Base-by-base conservation (phyloP, 228 moss, liverwort and hornwort genomes). In the Sphagnum fallax region DNA sequence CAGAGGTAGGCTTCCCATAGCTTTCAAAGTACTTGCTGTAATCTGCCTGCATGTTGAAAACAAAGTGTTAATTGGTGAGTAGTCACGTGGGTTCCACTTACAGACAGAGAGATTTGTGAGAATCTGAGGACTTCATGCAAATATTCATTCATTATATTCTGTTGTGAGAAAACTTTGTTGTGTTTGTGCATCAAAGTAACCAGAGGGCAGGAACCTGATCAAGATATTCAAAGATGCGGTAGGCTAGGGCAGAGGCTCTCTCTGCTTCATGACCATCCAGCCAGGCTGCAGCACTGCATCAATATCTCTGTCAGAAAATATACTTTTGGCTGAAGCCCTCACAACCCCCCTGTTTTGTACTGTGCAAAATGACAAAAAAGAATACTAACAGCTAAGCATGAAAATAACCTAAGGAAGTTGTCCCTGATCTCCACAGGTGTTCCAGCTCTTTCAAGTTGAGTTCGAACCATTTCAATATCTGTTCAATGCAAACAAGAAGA, bases 21-120 rank as follows among this genome's bases (percentile, higher is more conserved):
- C 91, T 88, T 74, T 98, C 92, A 47, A 98, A 98, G 57, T 98
- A 98, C 51, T 77, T 94, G 75, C 85, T 93, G 65, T 81, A 90
- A 73, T 98, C 90, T 16, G 90, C 92, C 92, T 98, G 89, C 57
- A 74, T 16, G 47, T 50, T 5, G 12, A 68, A 16, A 64, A 64
- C 9, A 64, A 9, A 8, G 47, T 9, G 32, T 50, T 57, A 13
- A 6, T 53, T 7, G n/a, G 60, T 16, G 16, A 48, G 9, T 9
- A 64, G 63, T 7, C 63, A 49, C 4, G 8, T 55, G 55, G 9
- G 60, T 5, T 4, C 8, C 10, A 76, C 16, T 63, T 65, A 16
- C 63, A 61, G 10, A 10, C 8, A 53, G 49, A 50, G 66, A 50
- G 48, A 9, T 12, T 10, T 9, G 8, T 13, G 16, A 5, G 64